Base-by-base conservation (phyloP, 106 monocot genomes). In the Allium fistulosum region DNA sequence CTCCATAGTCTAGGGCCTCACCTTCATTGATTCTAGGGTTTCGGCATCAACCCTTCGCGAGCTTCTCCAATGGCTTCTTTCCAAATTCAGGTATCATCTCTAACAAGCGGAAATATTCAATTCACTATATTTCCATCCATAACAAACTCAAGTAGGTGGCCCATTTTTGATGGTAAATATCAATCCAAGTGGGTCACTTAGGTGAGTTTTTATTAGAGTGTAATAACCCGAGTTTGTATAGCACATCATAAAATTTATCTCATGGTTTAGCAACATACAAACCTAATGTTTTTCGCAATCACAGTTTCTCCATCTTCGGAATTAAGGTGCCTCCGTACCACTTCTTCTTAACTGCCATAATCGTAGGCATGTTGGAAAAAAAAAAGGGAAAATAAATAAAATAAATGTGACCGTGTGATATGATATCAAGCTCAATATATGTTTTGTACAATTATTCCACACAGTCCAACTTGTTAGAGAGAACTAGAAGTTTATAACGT, bases 291-390 rank as follows among this genome's bases (percentile, higher is more conserved):
- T 66, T 88, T 97, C 12, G 87, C 92, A 71, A 97, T 97, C 74
- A 97, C 80, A 69, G 86, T 87, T 17, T 75, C 84, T 56, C 92
- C 96, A 71, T 97, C 96, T 72, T 92, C 92, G 64, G 92, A 73
- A 78, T 81, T 81, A 72, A 97, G 88, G 78, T 97, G 96, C 11
- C 92, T 79, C 48, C 92, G 67, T 26, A 80, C 82, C 53, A 92
- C 91, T 80, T 97, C 83, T 80, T 97, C 96, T 68, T 92, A 51
- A 47, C 81, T 81, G 55, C 96, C 96, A 80, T 97, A 91, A 63
- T 86, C 80, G 51, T 87, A 97, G 9, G 89, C 96, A 89, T 97
- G 96, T 92, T 97, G 85, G n/a, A n/a, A n/a, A n/a, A n/a, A n/a
- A n/a, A n/a, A n/a, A n/a, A n/a, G n/a, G n/a, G n/a, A n/a, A 55